A percentile compares a stretch with the other conserved stretches of the same genome.
phyloP scores from a whole-genome alignment of 805 yeast genomes.

The Zygosaccharomyces bailii region DNA sequence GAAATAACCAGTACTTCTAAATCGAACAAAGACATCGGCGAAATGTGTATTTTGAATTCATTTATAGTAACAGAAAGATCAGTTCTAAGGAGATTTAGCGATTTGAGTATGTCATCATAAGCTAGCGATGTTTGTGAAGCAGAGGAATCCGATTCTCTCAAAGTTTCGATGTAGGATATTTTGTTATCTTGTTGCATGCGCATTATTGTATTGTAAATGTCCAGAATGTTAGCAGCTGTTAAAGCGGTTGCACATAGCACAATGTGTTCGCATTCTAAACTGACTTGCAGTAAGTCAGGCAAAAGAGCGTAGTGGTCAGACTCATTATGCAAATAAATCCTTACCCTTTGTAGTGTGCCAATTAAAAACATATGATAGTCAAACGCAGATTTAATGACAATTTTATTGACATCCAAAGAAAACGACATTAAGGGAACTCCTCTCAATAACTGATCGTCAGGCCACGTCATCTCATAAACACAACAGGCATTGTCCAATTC shows the following conservation, averaged over 20 bases:
- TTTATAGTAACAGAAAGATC: slow-evolving; percentile 62
- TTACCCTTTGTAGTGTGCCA: slow-evolving; percentile 46
- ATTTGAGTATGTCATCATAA: slow-evolving; percentile 32
- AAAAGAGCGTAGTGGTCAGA: slow-evolving; percentile 44
- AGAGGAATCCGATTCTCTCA: slow-evolving; percentile 51
- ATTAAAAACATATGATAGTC: slow-evolving; percentile 85
- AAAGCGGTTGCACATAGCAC: slow-evolving; percentile 74
- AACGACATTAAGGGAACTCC: slow-evolving; percentile 65
- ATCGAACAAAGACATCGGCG: slow-evolving; percentile 80
- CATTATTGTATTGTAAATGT: slow-evolving; percentile 65
- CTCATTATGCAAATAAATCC: slow-evolving; percentile 65
- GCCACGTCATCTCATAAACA: slow-evolving; percentile 73
- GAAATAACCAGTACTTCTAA: slow-evolving; percentile 65
- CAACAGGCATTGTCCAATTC: slow-evolving; percentile 46
- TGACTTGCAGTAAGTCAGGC: slow-evolving; percentile 60
- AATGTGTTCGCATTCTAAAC: slow-evolving; percentile 47
- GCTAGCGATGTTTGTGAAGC: slow-evolving; percentile 25
- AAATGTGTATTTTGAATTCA: slow-evolving; percentile 56
- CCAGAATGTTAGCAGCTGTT: slow-evolving; percentile 78
- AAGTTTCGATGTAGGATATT: slow-evolving; percentile 69
- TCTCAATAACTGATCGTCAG: slow-evolving; percentile 42
- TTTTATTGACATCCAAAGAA: slow-evolving; percentile 50
- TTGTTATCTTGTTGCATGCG: slow-evolving; percentile 72
- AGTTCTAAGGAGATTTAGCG: slow-evolving; percentile 50
- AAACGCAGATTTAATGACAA: slow-evolving; percentile 63